phyloP scores from a whole-genome alignment of 78 protist species.

The Creolimax fragrantissima region DNA sequence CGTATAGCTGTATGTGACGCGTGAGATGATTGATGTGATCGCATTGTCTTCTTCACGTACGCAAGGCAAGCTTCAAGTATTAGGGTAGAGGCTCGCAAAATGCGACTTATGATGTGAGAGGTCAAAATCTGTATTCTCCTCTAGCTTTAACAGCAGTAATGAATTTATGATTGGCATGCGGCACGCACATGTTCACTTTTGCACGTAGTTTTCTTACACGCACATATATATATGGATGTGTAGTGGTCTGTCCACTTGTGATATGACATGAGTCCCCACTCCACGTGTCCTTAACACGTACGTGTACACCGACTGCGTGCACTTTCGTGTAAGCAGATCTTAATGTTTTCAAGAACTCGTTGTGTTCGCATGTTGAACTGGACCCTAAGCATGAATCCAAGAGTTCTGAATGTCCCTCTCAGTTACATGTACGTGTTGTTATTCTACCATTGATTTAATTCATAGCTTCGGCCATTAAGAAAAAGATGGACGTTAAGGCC shows the following conservation, averaged over 20 bases:
- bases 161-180: background rate
- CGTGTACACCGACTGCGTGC: background rate
- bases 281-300: background rate
- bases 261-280: background rate
- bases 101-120: background rate
- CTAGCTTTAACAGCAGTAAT: background rate
- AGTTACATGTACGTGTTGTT: background rate
- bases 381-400: background rate
- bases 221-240: background rate
- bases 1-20: background rate
- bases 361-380: background rate
- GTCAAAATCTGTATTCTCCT: background rate
- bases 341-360: background rate
- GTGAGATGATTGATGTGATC: background rate
- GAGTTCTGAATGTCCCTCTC: background rate
- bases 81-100: too few species aligned
- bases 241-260: background rate
- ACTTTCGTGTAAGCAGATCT: background rate
- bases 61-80: too few species aligned
- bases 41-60: too few species aligned
- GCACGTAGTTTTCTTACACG: background rate
- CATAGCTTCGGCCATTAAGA: slow-evolving; percentile 28
- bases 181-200: background rate
- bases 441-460: background rate
- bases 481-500: slow-evolving; percentile 34